Evolutionary conservation across 2,329 filamentous ascomycete species (phyloP).

Genomic region (Teratosphaeria epicoccoides): DNA sequence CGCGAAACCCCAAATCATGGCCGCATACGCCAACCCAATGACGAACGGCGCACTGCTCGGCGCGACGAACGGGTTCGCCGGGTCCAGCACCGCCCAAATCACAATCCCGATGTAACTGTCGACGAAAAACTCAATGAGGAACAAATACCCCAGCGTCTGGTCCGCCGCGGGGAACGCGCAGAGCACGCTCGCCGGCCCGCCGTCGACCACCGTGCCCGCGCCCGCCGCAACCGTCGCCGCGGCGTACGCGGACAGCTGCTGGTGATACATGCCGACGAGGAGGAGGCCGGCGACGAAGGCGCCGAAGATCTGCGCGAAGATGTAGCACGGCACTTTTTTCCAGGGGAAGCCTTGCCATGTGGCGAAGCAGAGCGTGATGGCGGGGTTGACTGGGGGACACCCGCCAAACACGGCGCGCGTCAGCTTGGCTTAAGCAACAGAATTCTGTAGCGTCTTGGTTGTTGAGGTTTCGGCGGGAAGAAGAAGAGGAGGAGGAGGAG

Average conservation of each 20-base stretch:
- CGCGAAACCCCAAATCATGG: conserved; percentile 41
- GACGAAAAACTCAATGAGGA: conserved; percentile 51
- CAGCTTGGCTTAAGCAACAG: too few species aligned
- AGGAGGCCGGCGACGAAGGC: conserved; percentile 46
- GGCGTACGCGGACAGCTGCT: conserved; percentile 36
- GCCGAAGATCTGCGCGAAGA: conserved; percentile 45
- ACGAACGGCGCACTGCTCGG: conserved; percentile 40
- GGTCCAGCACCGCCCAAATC: conserved; percentile 49
- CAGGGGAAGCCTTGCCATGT: conserved; percentile 49
- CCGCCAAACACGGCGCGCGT: too few species aligned
- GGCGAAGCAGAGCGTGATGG: conserved; percentile 31
- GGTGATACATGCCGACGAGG: conserved; percentile 47
- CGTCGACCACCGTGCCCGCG: conserved; percentile 32
- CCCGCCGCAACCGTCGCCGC: conserved; percentile 31
- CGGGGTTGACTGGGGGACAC: conserved; percentile 17
- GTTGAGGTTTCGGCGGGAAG: too few species aligned
- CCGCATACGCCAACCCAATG: conserved; percentile 46
- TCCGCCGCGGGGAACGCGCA: conserved; percentile 42
- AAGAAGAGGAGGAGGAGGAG: too few species aligned
- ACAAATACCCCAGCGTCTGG: conserved; percentile 46
- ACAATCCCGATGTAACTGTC: conserved; percentile 46
- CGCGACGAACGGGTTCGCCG: conserved; percentile 47
- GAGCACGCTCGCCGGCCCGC: conserved; percentile 45
- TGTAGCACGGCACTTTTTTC: conserved; percentile 46
- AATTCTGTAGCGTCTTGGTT: too few species aligned